These are phyloP conservation scores for Fusarium graminum DNA, from an alignment of 2,329 filamentous ascomycete genomes.

Conservation along the genomic window DNA sequence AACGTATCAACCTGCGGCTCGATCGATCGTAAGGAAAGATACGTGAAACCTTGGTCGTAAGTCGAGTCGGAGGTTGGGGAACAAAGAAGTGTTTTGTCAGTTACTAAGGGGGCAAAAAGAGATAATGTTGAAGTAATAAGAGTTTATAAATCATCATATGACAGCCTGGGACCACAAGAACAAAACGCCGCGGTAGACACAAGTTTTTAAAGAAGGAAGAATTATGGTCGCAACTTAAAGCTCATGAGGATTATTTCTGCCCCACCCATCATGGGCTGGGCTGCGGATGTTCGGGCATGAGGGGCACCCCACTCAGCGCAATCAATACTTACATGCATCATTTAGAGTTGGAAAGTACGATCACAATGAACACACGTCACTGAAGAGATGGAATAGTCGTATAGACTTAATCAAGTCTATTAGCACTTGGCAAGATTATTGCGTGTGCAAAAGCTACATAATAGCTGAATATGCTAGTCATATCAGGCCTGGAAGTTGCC, in stretches of 20 bases:
- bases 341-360: neutral
- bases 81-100: neutral
- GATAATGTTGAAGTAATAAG: conserved; percentile 8
- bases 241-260: conserved; percentile 30
- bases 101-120: conserved; percentile 45
- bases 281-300: conserved; percentile 17
- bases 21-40: conserved; percentile 9
- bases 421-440: conserved; percentile 18
- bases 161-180: conserved; percentile 1
- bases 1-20: conserved; percentile 8
- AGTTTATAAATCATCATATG: conserved; percentile 39
- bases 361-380: neutral
- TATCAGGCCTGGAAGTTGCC: conserved; percentile 36
- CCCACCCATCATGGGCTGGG: conserved; percentile 35
- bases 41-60: conserved; percentile 2
- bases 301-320: conserved; percentile 18
- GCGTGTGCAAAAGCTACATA: conserved; percentile 39
- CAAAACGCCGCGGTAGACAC: neutral
- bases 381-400: neutral
- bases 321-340: conserved; percentile 13
- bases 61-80: neutral
- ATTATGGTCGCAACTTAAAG: conserved; percentile 9
- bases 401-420: conserved; percentile 45
- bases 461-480: conserved; percentile 37
- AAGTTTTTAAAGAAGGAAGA: conserved; percentile 20